Percentiles rank a stretch among this genome's conserved stretches.
Conservation (phyloP, 805 yeast genomes). For the Phaffomyces opuntiae region DNA sequence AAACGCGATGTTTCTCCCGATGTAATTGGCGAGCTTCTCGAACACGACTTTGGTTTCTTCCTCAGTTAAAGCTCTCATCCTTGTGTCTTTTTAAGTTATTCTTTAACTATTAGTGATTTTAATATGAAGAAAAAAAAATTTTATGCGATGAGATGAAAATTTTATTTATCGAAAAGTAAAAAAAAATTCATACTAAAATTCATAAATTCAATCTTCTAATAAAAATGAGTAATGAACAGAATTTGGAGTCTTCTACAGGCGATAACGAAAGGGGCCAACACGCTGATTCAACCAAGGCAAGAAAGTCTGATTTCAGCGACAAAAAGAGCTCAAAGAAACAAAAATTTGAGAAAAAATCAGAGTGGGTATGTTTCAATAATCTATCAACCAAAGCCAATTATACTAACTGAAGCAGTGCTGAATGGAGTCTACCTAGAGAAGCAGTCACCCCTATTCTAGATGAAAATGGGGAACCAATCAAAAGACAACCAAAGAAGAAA, state of each 20-base stretch:
- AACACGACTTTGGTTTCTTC: conserved; percentile 95
- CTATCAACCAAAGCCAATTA: conserved; percentile 1
- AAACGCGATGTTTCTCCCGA: conserved; percentile 90
- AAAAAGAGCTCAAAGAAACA: conserved; percentile 16
- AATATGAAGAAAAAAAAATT: background rate
- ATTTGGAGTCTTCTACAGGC: conserved; percentile 30
- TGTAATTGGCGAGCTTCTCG: conserved; percentile 92
- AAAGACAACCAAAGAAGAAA: conserved; percentile 76
- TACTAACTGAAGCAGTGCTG: conserved; percentile 10
- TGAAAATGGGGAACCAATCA: conserved; percentile 55
- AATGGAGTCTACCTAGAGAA: conserved; percentile 12
- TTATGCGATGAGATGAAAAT: background rate
- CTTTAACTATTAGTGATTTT: background rate
- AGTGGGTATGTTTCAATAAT: conserved; percentile 21
- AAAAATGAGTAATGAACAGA: conserved; percentile 22
- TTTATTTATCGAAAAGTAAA: conserved; percentile 3
- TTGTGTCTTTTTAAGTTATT: no score
- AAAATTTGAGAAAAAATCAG: conserved; percentile 14
- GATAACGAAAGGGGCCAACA: conserved; percentile 36
- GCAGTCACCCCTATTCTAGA: conserved; percentile 34
- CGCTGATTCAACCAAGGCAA: conserved; percentile 25
- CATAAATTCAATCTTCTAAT: background rate
- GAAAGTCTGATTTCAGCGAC: conserved; percentile 19
- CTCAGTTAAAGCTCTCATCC: conserved; percentile 92
- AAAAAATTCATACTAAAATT: background rate